Evolutionary conservation across 805 yeast genomes (phyloP), one percentile per base, ranked within the genome.

Genomic region (Danielia reshetovae): DNA sequence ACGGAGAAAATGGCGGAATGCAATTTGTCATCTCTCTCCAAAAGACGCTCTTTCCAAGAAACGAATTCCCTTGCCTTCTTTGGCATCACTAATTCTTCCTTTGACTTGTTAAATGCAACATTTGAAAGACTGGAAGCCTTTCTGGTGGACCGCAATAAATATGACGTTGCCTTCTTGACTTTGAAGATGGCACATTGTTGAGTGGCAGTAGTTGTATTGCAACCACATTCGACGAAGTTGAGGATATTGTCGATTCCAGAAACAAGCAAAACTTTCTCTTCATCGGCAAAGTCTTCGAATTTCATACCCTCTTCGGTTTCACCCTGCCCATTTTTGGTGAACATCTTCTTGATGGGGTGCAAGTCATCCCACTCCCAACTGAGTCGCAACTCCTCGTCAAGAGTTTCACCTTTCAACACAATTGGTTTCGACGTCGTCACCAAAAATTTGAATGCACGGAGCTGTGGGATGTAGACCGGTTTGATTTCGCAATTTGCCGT

Each of bases 311-410:
- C 72, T 3, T 43, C 45, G 10, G 27, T 35, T 10, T 36, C 44
- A 1, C 49, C 49, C 3, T 30, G 29, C 26, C 48, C 49, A 15
- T 39, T 46, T 14, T 41, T 38, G 17, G 62, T 57, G 17, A 73
- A 65, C 35, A 83, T 59, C 43, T 70, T 69, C 34, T 65, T 61
- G 24, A 87, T 83, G 2, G 97, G 95, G 54, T 88, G 96, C 12
- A 63, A 43, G 3, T 59, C 53, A 52, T 88, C 95, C 95, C 96
- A 90, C 40, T 81, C 85, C 97, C 97, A 90, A 2, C 79, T 75
- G 7, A 87, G 57, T 0, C 89, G 72, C 14, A 90, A 59, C 52
- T 89, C 97, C 25, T 79, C 75, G 7, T 69, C 57, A 33, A 68
- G 10, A 2, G 49, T 54, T 2, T 44, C 44, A 2, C 51, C 35